A percentile compares a stretch with the other conserved stretches of the same genome.
Conservation (phyloP, 139 green algal species). For the Chlamydomonas schloesseri region DNA sequence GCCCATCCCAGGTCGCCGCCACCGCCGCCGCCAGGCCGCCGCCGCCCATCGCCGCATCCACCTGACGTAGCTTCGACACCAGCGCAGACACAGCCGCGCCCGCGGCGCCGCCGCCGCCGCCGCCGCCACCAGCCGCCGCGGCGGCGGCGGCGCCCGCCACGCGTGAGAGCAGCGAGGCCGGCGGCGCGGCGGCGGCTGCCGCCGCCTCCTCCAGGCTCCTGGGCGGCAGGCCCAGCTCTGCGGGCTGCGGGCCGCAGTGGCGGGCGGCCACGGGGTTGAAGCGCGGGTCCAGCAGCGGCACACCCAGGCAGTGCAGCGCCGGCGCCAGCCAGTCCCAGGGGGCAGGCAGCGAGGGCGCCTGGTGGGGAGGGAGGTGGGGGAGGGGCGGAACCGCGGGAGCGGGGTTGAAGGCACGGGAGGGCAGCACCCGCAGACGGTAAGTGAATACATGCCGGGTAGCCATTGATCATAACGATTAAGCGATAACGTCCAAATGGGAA, state of each 20-base stretch:
- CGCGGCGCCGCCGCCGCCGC: neutral
- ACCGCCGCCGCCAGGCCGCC: neutral
- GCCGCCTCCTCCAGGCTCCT: neutral
- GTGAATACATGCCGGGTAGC: no score
- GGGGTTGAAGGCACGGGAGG: neutral
- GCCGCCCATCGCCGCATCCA: conserved; percentile 17
- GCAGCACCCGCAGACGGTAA: no score
- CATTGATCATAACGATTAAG: no score
- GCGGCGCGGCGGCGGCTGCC: neutral
- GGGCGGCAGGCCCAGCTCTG: neutral
- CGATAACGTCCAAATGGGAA: no score
- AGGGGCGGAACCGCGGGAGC: neutral
- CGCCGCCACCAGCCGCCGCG: neutral
- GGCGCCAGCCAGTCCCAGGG: conserved; percentile 62
- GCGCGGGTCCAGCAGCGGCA: conserved; percentile 61
- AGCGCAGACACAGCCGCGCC: conserved; percentile 23
- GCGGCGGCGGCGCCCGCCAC: neutral
- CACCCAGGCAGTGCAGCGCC: conserved; percentile 39
- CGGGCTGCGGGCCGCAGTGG: conserved; percentile 1
- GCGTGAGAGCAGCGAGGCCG: neutral
- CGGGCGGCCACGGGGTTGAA: conserved; percentile 4
- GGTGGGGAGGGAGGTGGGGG: neutral
- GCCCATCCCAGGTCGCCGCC: conserved; percentile 13
- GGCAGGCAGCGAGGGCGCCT: conserved; percentile 28
- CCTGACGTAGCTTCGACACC: conserved; percentile 47